These are phyloP conservation scores for Hymenoscyphus infarciens DNA, from an alignment of 2,329 filamentous ascomycete genomes.

Conservation along the genomic window DNA sequence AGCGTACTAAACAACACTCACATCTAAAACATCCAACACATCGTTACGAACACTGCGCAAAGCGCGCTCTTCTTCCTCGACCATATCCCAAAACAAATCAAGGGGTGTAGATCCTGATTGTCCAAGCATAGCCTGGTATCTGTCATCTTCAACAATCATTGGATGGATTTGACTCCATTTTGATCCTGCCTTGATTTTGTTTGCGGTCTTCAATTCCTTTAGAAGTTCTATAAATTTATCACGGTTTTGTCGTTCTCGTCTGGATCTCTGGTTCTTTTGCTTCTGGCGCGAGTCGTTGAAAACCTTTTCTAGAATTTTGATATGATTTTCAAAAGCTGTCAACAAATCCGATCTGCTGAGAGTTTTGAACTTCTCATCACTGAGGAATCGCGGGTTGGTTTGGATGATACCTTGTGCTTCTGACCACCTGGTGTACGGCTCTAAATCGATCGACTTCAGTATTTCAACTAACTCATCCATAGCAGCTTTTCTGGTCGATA, in stretches of 20 bases:
- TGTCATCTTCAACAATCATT: conserved; percentile 72
- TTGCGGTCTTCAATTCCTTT: conserved; percentile 66
- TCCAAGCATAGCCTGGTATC: conserved; percentile 79
- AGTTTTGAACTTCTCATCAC: conserved; percentile 78
- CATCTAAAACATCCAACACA: conserved; percentile 83
- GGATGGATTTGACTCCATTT: conserved; percentile 85
- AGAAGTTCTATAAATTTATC: conserved; percentile 77
- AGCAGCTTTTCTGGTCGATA: conserved; percentile 68
- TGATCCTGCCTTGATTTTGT: conserved; percentile 82
- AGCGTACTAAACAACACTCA: conserved; percentile 43
- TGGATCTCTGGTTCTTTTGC: conserved; percentile 75
- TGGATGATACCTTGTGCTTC: conserved; percentile 83
- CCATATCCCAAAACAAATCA: conserved; percentile 91
- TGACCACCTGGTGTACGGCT: conserved; percentile 92
- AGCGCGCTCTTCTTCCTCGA: conserved; percentile 91
- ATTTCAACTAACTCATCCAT: conserved; percentile 79
- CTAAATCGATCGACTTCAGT: conserved; percentile 74
- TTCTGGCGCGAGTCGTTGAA: conserved; percentile 90
- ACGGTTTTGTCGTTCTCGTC: conserved; percentile 80
- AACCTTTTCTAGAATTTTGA: conserved; percentile 83
- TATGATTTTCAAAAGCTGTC: conserved; percentile 90
- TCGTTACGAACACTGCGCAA: conserved; percentile 77
- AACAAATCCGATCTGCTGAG: conserved; percentile 88
- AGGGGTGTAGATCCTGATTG: conserved; percentile 81
- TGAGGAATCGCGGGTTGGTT: conserved; percentile 71